Evolutionary conservation across 2,329 filamentous ascomycete genomes (phyloP).

Genomic region (Juglanconis oblonga): DNA sequence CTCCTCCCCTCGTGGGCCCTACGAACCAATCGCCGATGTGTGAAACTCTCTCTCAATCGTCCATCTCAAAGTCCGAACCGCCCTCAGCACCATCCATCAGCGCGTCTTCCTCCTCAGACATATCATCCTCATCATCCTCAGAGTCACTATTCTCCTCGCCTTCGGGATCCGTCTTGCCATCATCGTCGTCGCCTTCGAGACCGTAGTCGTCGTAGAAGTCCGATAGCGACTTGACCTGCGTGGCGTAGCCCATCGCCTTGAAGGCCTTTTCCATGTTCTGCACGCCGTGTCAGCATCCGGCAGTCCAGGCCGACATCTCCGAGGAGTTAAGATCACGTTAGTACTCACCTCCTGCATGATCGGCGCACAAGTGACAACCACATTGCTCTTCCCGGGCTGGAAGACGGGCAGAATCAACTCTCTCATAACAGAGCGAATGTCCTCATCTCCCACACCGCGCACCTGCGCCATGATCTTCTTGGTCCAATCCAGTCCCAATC

Average conservation of each 20-base stretch:
- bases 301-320: not conserved
- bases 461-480: conserved; percentile 74
- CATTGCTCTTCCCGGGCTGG: conserved; percentile 72
- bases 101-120: conserved; percentile 35
- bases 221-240: conserved; percentile 68
- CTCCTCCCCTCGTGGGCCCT: too few species aligned
- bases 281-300: not conserved
- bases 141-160: conserved; percentile 59
- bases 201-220: conserved; percentile 92
- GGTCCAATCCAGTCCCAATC: conserved; percentile 73
- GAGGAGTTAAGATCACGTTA: not conserved
- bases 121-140: conserved; percentile 48
- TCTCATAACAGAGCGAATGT: conserved; percentile 72
- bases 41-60: not conserved
- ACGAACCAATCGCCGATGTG: not conserved
- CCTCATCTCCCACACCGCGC: conserved; percentile 68
- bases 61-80: conserved; percentile 25
- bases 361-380: conserved; percentile 84
- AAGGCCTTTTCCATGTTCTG: conserved; percentile 77
- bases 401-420: conserved; percentile 80
- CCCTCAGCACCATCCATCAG: conserved; percentile 32
- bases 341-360: conserved; percentile 76
- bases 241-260: conserved; percentile 72
- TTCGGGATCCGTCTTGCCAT: conserved; percentile 55
- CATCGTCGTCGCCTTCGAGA: conserved; percentile 60